Evolutionary conservation across 352 stramenopile species (phyloP).

Genomic region (Phytophthora ramorum): DNA sequence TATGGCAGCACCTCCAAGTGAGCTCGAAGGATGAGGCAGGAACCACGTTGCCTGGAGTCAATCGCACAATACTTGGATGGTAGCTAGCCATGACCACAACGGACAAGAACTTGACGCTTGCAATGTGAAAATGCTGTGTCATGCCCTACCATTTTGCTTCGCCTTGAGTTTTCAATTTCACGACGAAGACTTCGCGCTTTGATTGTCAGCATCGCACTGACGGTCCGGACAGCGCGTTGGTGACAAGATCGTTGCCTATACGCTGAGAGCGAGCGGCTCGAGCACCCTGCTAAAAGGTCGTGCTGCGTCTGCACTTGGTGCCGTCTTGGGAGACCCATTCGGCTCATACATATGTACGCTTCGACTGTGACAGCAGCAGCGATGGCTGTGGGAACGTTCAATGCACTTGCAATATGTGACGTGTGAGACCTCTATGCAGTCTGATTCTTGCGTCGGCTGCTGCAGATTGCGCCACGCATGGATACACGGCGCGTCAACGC

Average conservation of each 20-base stretch:
- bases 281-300: conserved; percentile 34
- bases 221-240: too few relatives aligned
- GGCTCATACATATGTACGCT: too few relatives aligned
- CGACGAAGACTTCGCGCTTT: too few relatives aligned
- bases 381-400: neutral
- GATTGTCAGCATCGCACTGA: too few relatives aligned
- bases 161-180: too few relatives aligned
- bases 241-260: conserved; percentile 55
- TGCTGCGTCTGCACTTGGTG: conserved; percentile 57
- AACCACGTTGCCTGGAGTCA: too few relatives aligned
- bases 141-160: too few relatives aligned
- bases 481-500: conserved; percentile 16
- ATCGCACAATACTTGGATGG: neutral
- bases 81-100: too few relatives aligned
- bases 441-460: conserved; percentile 20
- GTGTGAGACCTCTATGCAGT: conserved; percentile 2
- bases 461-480: conserved; percentile 16
- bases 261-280: conserved; percentile 42
- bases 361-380: conserved; percentile 47
- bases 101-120: too few relatives aligned
- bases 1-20: conserved; percentile 41
- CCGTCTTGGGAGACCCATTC: conserved; percentile 59
- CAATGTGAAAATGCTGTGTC: too few relatives aligned
- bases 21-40: neutral
- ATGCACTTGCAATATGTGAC: conserved; percentile 13